phyloP scores from a whole-genome alignment of 768 basidiomycete genomes.

The Baorangia bicolor region DNA sequence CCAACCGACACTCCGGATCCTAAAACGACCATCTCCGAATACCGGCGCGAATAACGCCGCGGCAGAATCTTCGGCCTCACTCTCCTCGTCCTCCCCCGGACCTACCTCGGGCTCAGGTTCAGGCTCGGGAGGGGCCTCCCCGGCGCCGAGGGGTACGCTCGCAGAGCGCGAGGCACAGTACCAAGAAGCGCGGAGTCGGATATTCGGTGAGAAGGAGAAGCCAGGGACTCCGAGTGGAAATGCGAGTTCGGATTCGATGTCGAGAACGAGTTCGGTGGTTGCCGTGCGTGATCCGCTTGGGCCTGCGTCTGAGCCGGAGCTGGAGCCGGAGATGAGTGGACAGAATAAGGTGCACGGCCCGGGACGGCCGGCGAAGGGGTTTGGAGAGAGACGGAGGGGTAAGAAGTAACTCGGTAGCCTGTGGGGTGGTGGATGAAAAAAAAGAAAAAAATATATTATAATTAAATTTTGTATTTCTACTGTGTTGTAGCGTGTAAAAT shows the following conservation, averaged over 20 bases:
- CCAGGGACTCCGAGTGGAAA: not conserved
- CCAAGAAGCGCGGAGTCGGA: conserved; percentile 69
- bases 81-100: conserved; percentile 17
- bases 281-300: conserved; percentile 36
- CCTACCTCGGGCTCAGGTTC: conserved; percentile 1
- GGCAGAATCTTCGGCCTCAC: not conserved
- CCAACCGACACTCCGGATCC: conserved; percentile 64
- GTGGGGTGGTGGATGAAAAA: not conserved
- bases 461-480: not conserved
- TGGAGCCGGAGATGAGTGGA: not conserved
- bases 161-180: conserved; percentile 73
- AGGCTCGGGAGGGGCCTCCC: conserved; percentile 10
- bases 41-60: not conserved
- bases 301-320: conserved; percentile 16
- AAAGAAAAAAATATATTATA: no score
- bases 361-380: conserved; percentile 25
- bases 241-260: not conserved
- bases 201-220: conserved; percentile 48
- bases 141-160: conserved; percentile 34
- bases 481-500: not conserved
- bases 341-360: not conserved
- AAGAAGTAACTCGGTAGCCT: conserved; percentile 18
- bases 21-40: conserved; percentile 59
- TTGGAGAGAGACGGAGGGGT: conserved; percentile 23
- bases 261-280: conserved; percentile 4